Conservation (phyloP, 2,329 filamentous ascomycete species). For the Pseudogymnoascus verrucosus region DNA sequence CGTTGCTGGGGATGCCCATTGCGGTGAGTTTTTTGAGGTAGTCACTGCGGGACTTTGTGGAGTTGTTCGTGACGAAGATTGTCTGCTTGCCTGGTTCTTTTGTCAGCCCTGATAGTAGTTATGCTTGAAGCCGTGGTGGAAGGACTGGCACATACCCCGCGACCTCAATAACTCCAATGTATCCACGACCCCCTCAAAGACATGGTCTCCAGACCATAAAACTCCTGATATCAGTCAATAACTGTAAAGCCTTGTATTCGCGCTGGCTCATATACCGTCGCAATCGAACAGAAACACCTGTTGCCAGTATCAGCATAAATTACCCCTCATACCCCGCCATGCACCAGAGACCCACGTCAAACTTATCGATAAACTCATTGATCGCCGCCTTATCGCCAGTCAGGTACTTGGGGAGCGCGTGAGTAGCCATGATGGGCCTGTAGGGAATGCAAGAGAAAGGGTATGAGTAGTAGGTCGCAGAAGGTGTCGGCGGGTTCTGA, state of each 20-base stretch:
- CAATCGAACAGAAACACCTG: conserved; percentile 94
- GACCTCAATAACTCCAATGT: conserved; percentile 75
- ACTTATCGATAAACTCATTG: conserved; percentile 76
- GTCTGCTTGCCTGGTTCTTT: conserved; percentile 66
- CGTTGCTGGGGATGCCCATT: conserved; percentile 69
- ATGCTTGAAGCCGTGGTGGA: not conserved
- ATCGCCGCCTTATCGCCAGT: conserved; percentile 73
- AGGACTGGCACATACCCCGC: conserved; percentile 52
- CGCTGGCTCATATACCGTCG: conserved; percentile 59
- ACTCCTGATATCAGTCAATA: conserved; percentile 54
- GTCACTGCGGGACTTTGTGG: conserved; percentile 86
- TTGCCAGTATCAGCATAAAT: conserved; percentile 20
- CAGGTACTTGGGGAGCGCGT: conserved; percentile 50
- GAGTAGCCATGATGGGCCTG: not conserved
- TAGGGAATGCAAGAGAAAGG: not conserved
- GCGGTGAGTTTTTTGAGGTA: conserved; percentile 85
- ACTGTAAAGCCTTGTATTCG: not conserved
- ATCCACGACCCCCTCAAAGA: conserved; percentile 79
- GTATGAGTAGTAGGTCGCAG: not conserved
- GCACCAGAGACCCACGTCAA: conserved; percentile 62
- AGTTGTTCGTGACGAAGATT: conserved; percentile 98
- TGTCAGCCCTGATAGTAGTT: conserved; percentile 11
- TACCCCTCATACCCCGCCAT: conserved; percentile 9
- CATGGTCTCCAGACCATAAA: conserved; percentile 88
- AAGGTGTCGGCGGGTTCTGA: not conserved